Evolutionary conservation across 805 yeast genomes (phyloP).

Genomic region (Candida caryicola): DNA sequence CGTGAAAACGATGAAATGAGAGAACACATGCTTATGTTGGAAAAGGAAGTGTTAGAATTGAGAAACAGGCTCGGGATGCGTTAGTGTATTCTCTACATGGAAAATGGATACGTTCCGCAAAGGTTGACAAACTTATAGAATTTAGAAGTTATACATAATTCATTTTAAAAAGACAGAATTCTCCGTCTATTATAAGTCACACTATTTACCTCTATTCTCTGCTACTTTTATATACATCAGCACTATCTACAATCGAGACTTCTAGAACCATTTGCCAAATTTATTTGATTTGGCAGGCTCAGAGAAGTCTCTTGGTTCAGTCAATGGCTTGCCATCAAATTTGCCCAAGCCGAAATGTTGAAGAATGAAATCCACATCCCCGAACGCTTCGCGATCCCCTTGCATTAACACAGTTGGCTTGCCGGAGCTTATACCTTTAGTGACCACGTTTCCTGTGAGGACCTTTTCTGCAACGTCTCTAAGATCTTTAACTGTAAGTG

Average conservation of each 20-base stretch:
- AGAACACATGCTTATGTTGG: slow-evolving; percentile 50
- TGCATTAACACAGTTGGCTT: slow-evolving; percentile 85
- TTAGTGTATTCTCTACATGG: too few relatives aligned
- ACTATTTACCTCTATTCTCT: too few relatives aligned
- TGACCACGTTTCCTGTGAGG: slow-evolving; percentile 62
- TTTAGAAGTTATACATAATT: too few relatives aligned
- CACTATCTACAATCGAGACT: slow-evolving; percentile 4
- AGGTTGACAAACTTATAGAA: too few relatives aligned
- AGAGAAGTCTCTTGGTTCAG: slow-evolving; percentile 14
- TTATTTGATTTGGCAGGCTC: slow-evolving; percentile 12
- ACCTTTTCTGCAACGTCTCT: slow-evolving; percentile 71
- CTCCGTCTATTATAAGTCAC: too few relatives aligned
- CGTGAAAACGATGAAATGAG: slow-evolving; percentile 57
- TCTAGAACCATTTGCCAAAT: slow-evolving; percentile 18
- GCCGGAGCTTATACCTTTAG: slow-evolving; percentile 46
- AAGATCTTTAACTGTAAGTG: slow-evolving; percentile 64
- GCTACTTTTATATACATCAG: slow-evolving; percentile 5
- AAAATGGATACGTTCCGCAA: too few relatives aligned
- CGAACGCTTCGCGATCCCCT: slow-evolving; percentile 82
- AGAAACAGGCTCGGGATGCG: slow-evolving; percentile 35
- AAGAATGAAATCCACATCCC: slow-evolving; percentile 70
- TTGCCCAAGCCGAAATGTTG: slow-evolving; percentile 72
- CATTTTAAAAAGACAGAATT: too few relatives aligned
- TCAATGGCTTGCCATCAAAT: slow-evolving; percentile 18
- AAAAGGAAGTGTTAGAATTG: slow-evolving; percentile 59